phyloP scores from a whole-genome alignment of 345 rosid species.

The Arabis alpina region DNA sequence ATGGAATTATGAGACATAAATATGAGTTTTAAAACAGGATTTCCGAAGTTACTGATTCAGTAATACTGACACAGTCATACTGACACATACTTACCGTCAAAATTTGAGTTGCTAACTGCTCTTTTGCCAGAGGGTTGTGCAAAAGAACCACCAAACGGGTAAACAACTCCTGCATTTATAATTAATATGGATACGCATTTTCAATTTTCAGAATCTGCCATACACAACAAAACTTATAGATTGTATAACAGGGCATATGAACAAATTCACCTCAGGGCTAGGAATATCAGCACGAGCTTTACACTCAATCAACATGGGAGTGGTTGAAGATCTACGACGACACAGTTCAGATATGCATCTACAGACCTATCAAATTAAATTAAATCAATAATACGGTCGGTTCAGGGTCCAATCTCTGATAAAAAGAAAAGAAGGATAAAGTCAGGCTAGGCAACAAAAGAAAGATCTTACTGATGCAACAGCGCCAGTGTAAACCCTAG shows the following conservation, averaged over 20 bases:
- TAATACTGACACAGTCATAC: too few relatives aligned
- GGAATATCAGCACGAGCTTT: constrained; percentile 88
- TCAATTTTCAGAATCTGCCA: constrained; percentile 19
- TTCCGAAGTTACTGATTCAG: constrained; percentile 6
- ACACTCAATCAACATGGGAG: constrained; percentile 73
- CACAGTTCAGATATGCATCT: constrained; percentile 94
- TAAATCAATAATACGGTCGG: constrained; percentile 25
- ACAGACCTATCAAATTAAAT: constrained; percentile 69
- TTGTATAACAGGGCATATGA: constrained; percentile 27
- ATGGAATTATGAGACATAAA: constrained; percentile 3
- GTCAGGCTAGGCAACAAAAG: not conserved
- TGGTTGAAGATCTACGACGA: constrained; percentile 61
- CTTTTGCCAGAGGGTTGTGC: constrained; percentile 92
- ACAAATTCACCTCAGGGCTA: constrained; percentile 68
- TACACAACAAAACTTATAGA: constrained; percentile 29
- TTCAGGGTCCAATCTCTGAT: constrained; percentile 15
- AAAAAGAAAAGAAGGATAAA: not conserved
- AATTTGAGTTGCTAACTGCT: constrained; percentile 86
- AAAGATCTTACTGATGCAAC: constrained; percentile 71
- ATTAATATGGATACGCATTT: constrained; percentile 16
- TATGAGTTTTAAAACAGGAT: constrained; percentile 7
- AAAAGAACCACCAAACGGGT: constrained; percentile 93
- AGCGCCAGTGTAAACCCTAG: constrained; percentile 72
- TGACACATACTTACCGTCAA: constrained; percentile 64
- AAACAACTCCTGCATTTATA: constrained; percentile 74